These are phyloP conservation scores for Cardamine resedifolia DNA, from an alignment of 345 rosid genomes.

Conservation along the genomic window DNA sequence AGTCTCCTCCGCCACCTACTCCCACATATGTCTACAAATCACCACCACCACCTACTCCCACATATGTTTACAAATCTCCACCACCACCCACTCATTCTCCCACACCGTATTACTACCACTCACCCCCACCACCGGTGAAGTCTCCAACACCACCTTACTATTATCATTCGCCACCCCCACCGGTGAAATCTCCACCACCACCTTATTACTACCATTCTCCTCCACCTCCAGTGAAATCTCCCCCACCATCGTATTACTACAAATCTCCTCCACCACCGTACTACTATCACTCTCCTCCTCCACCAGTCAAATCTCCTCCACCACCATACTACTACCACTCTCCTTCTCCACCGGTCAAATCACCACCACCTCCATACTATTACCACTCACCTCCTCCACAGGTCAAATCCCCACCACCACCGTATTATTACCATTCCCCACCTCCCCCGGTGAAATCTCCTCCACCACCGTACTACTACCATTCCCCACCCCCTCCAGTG, in stretches of 20 bases:
- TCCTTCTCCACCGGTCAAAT: neutral
- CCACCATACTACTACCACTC: slow-evolving; percentile 28
- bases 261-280: slow-evolving; percentile 12
- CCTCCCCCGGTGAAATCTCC: slow-evolving; percentile 34
- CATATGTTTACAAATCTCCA: neutral
- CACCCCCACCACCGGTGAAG: slow-evolving; percentile 14
- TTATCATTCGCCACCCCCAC: neutral
- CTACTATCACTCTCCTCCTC: neutral
- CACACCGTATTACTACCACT: neutral
- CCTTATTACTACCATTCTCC: slow-evolving; percentile 6
- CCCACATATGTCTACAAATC: slow-evolving; percentile 17
- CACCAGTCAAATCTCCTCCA: neutral
- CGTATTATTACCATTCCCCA: slow-evolving; percentile 29
- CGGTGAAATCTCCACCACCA: neutral
- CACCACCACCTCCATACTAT: slow-evolving; percentile 18
- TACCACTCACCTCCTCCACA: slow-evolving; percentile 37
- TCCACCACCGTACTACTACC: slow-evolving; percentile 32
- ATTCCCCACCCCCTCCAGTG: slow-evolving; percentile 31
- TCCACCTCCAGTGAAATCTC: neutral
- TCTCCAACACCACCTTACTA: slow-evolving; percentile 1
- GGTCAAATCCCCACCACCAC: neutral
- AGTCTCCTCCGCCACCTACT: slow-evolving; percentile 12
- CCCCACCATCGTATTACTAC: no score
- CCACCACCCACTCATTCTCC: neutral
- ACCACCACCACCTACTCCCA: slow-evolving; percentile 35